Base-by-base conservation (phyloP, 2,329 filamentous ascomycete genomes). In the Macroventuria anomochaeta region DNA sequence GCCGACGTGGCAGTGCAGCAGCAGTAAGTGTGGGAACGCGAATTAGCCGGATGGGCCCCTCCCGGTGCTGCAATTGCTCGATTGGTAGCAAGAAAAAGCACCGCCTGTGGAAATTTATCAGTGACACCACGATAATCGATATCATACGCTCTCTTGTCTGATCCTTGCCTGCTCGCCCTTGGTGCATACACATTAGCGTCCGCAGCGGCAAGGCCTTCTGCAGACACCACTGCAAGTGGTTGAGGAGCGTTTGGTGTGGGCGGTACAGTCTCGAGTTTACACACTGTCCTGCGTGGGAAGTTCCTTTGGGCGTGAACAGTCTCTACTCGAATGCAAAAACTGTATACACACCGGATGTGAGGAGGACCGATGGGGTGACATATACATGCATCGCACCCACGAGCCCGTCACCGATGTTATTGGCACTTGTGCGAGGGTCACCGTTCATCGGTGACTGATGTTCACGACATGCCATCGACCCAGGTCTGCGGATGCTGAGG, bases 121-220 rank as follows among this genome's bases (percentile, higher is more conserved):
- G 42, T 57, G 40, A 44, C 53, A 53, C 59, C 39, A 58, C 55
- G 55, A 63, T 53, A 61, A 59, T 61, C 55, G 56, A 59, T 58
- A 40, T 43, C 41, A 55, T 32, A 53, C 52, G 40, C 42, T 10
- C 39, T 28, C 20, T 33, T 48, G 37, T 36, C 38, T 25, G 50
- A 47, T 38, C 28, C 31, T 57, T 33, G 43, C 32, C 38, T 43
- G 43, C 38, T 26, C 29, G 41, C 37, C 50, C 29, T 46, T 46
- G 28, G 37, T 33, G 39, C 38, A 28, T 34, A 31, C 18, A 36
- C 38, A 46, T 58, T 58, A 57, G 57, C 49, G 49, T 53, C 47
- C 36, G 58, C 47, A 39, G 51, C 53, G 57, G 62, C 61, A 59
- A 52, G 56, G 63, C 58, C 12, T 46, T 49, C 60, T 54, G 57